phyloP scores from a whole-genome alignment of 257 asterid genomes.

The Buddleja alternifolia region DNA sequence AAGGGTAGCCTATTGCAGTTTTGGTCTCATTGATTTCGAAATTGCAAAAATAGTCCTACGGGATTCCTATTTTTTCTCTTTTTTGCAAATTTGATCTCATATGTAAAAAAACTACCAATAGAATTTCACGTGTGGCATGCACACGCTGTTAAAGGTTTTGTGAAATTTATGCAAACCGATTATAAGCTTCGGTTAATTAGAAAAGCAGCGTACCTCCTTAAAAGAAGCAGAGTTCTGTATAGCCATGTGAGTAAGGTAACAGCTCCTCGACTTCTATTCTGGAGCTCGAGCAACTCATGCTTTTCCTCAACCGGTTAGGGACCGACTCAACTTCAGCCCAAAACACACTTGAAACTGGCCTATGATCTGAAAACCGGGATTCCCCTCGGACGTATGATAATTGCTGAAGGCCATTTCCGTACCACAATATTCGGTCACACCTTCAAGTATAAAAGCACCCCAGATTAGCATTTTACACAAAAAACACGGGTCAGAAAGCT shows the following conservation, averaged over 20 bases:
- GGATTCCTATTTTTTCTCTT: no score
- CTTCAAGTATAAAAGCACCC: conserved; percentile 42
- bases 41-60: not conserved
- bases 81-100: no score
- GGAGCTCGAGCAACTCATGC: conserved; percentile 86
- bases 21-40: no score
- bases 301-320: conserved; percentile 86
- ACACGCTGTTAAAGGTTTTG: no score
- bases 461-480: conserved; percentile 32
- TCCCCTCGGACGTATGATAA: conserved; percentile 86
- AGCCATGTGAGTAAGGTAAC: conserved; percentile 89
- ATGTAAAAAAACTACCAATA: no score
- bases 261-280: conserved; percentile 90
- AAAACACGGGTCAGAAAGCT: no score
- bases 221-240: conserved; percentile 95
- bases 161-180: no score
- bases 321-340: conserved; percentile 95
- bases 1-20: no score
- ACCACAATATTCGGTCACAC: conserved; percentile 96
- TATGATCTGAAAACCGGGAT: conserved; percentile 90
- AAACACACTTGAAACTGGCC: conserved; percentile 93
- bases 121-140: no score
- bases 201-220: conserved; percentile 32
- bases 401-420: conserved; percentile 92
- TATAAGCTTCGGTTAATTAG: not conserved